A percentile compares a stretch with the other conserved stretches of the same genome.
Evolutionary conservation across 2,329 filamentous ascomycete genomes (phyloP).

Genomic region (Clarireedia paspali): DNA sequence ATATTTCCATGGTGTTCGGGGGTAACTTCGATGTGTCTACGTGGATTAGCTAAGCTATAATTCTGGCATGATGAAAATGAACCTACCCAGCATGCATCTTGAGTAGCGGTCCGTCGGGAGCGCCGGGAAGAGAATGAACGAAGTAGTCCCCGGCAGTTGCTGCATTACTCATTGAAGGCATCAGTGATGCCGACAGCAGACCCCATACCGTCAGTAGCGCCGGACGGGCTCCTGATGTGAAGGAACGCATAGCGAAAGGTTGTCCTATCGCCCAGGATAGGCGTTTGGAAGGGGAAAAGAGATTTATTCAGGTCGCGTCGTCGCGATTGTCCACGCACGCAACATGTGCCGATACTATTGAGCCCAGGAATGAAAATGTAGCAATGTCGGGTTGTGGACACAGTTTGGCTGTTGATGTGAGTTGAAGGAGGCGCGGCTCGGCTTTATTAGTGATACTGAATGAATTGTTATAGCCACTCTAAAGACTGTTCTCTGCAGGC

Average conservation of each 20-base stretch:
- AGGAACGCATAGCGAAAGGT: slow-evolving; percentile 25
- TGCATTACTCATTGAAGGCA: slow-evolving; percentile 33
- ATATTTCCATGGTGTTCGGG: slow-evolving; percentile 82
- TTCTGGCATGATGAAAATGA: background rate
- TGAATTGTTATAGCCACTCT: slow-evolving; percentile 3
- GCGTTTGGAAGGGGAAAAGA: background rate
- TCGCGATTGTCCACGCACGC: slow-evolving; percentile 7
- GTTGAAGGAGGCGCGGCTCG: background rate
- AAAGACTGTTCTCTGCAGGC: background rate
- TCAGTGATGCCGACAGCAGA: slow-evolving; percentile 38
- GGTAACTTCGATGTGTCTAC: slow-evolving; percentile 83
- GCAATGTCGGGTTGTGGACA: slow-evolving; percentile 5
- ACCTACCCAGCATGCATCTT: slow-evolving; percentile 98
- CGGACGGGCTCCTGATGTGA: slow-evolving; percentile 11
- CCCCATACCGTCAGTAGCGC: slow-evolving; percentile 21
- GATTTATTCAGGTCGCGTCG: slow-evolving; percentile 10
- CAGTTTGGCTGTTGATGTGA: slow-evolving; percentile 5
- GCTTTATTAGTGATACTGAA: slow-evolving; percentile 4
- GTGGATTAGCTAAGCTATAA: background rate
- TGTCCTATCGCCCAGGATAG: slow-evolving; percentile 10
- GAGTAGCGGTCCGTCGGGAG: slow-evolving; percentile 66
- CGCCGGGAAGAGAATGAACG: slow-evolving; percentile 76
- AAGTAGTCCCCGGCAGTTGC: slow-evolving; percentile 78
- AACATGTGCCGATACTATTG: background rate
- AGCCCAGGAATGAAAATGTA: background rate